Conservation (phyloP, 345 rosid genomes). For the Excoecaria cochinchinensis region DNA sequence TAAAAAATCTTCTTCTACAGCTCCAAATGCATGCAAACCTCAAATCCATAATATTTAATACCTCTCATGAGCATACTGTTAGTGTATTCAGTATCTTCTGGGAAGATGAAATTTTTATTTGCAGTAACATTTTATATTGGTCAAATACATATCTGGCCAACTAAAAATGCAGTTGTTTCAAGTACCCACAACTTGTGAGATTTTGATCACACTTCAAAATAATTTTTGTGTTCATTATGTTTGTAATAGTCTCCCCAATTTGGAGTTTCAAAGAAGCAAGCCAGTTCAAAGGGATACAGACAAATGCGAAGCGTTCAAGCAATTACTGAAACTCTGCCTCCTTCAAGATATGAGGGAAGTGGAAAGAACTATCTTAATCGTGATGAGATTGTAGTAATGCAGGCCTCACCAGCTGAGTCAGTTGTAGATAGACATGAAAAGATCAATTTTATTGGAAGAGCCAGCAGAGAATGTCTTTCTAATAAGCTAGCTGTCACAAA, state of each 20-base stretch:
- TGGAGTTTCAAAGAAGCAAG: not conserved
- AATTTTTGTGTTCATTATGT: not conserved
- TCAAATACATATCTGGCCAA: not conserved
- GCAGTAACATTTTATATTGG: not conserved
- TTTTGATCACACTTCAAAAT: not conserved
- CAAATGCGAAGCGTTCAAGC: not conserved
- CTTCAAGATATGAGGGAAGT: not conserved
- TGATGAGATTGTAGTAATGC: not conserved
- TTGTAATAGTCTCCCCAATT: not conserved
- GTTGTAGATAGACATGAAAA: not conserved
- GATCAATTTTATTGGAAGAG: not conserved
- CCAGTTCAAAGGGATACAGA: constrained; percentile 1
- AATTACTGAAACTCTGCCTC: constrained; percentile 8
- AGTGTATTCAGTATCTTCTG: not conserved
- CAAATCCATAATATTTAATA: constrained; percentile 1
- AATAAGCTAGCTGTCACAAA: too few species aligned
- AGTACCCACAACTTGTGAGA: not conserved
- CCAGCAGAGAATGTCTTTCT: not conserved
- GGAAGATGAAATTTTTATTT: not conserved
- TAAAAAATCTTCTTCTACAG: not conserved
- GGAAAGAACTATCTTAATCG: not conserved
- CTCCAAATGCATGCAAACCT: not conserved
- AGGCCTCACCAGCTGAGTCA: not conserved
- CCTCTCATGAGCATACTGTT: not conserved
- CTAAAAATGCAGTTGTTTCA: not conserved